Evolutionary conservation across 345 rosid species (phyloP), one percentile per base, ranked within the genome.

Genomic region (Acer saccharum): DNA sequence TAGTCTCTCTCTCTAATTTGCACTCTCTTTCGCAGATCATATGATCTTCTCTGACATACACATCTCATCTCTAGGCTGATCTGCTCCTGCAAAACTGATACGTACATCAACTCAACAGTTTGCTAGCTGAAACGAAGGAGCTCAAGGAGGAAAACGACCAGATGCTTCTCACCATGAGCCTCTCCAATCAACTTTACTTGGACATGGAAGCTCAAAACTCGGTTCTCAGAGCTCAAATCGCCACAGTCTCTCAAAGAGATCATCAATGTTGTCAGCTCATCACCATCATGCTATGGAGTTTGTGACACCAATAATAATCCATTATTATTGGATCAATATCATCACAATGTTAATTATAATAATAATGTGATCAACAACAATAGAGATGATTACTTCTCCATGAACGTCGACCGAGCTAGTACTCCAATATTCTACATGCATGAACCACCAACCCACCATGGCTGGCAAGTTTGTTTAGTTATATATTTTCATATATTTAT

Each of bases 71-170:
- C 32, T 29, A 29, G 32, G 32, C 32, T 2, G 32, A 29, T 29
- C 32, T 29, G 91, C 17, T 88, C 91, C 16, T 73, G 89, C 66
- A 66, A 88, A 88, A 69, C 84, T 80, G 85, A 80, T 29, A 29
- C 0, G 32, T 29, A 29, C 3, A 83, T 75, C 88, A 83, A 68
- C 63, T 83, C 48, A 83, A 83, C 72, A 84, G 80, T 67, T 57
- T 86, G 48, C 57, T 68, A 52, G 75, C 77, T 9, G 82, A 84
- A 71, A 76, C 76, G 41, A 52, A 63, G 29, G 81, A 58, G 66
- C 79, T 80, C 32, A 76, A 73, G 68, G 75, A 64, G 21, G 86
- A 88, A 68, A 88, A 85, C 62, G 50, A 73, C 43, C 84, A 80
- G 73, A 81, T 86, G 21, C n/a, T 76, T 20, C n/a, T 73, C 12